Base-by-base conservation (phyloP, 257 asterid genomes). In the Fraxinus pennsylvanica region DNA sequence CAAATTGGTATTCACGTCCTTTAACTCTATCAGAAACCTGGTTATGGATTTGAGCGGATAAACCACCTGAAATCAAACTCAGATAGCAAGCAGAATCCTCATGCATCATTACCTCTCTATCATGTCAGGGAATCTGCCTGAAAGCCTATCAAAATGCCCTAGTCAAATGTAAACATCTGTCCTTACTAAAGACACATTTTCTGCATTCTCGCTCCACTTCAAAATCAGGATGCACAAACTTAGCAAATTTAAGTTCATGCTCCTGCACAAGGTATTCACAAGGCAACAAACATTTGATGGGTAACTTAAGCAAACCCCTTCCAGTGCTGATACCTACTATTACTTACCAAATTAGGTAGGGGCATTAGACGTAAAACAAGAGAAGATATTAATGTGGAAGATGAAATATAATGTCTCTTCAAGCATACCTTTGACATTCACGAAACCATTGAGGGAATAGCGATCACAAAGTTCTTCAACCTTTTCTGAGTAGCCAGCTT, bases 401-500 rank as follows among this genome's bases (percentile, higher is more conserved):
- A 22, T 63, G 8, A 69, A 39, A 71, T 65, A 43, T 59, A 9
- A 14, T 47, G 7, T 71, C 71, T 79, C 76, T 74, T 57, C 74
- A 73, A 80, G 67, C 87, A 81, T 87, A 96, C 99, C 94, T 85
- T 88, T 87, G 83, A 81, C 76, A 80, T 87, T 83, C 76, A 79
- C 73, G 81, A 96, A 93, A 76, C 98, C 96, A 84, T 89, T 85
- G 71, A 96, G 94, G 59, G 93, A 87, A 80, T 96, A 84, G 43
- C 92, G 93, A 61, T 79, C 87, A 80, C 97, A 91, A 66, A 96
- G 97, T 88, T 96, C 99, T 85, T 96, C 94, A 47, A 90, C 98
- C 84, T 96, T 96, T 83, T 96, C 99, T 39, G 33, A 36, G 80
- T 96, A 96, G 78, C 99, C 99, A 85, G 97, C 97, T 89, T 96